Evolutionary conservation across 345 rosid genomes (phyloP).

Genomic region (Draba incana): DNA sequence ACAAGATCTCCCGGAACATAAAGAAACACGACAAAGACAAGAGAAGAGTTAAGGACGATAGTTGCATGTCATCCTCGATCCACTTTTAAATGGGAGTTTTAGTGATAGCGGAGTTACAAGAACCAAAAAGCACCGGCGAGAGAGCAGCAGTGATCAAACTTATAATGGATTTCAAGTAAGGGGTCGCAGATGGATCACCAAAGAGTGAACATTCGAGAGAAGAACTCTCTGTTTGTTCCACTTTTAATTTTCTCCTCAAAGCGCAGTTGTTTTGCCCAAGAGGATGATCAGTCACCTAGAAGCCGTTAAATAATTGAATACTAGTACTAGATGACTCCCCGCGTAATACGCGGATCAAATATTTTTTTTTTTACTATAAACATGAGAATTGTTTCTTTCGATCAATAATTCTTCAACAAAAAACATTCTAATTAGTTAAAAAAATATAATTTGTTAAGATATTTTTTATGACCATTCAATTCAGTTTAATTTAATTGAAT

Average conservation of each 20-base stretch:
- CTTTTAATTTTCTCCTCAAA: constrained; percentile 31
- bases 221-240: constrained; percentile 24
- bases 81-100: constrained; percentile 83
- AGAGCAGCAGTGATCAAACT: constrained; percentile 91
- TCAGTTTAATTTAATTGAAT: too few relatives aligned
- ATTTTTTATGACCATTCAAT: too few relatives aligned
- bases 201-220: constrained; percentile 49
- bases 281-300: constrained; percentile 31
- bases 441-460: too few relatives aligned
- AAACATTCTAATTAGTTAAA: too few relatives aligned
- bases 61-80: constrained; percentile 84
- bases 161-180: constrained; percentile 68
- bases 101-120: constrained; percentile 77
- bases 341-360: too few relatives aligned
- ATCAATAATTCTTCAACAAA: too few relatives aligned
- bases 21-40: constrained; percentile 79
- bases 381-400: too few relatives aligned
- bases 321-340: too few relatives aligned
- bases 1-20: constrained; percentile 86
- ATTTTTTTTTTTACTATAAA: too few relatives aligned
- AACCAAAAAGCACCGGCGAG: constrained; percentile 74
- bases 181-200: constrained; percentile 85
- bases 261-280: constrained; percentile 27
- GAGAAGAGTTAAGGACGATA: constrained; percentile 86
- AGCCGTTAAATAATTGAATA: constrained; percentile 31